Evolutionary conservation across 345 rosid species (phyloP).

Genomic region (Lumnitzera racemosa): DNA sequence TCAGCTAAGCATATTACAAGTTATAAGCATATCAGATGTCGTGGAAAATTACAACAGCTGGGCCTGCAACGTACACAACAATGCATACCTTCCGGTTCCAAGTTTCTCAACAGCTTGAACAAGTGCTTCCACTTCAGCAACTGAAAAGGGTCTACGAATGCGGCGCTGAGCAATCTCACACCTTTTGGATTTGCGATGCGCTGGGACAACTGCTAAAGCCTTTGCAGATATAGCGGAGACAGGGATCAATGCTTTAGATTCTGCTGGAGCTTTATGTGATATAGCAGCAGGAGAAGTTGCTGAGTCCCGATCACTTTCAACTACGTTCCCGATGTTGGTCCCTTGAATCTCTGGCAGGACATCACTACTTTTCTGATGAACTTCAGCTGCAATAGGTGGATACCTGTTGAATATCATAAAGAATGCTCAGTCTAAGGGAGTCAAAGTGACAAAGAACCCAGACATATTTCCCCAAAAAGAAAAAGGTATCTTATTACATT

Average conservation of each 20-base stretch:
- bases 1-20: background rate
- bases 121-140: constrained; percentile 91
- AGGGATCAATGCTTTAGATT: constrained; percentile 66
- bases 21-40: background rate
- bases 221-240: constrained; percentile 54
- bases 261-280: constrained; percentile 37
- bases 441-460: constrained; percentile 7
- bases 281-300: constrained; percentile 54
- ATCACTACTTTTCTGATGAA: constrained; percentile 24
- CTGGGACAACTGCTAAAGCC: constrained; percentile 49
- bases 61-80: background rate
- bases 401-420: constrained; percentile 28
- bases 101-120: constrained; percentile 98
- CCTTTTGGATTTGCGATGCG: constrained; percentile 64
- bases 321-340: constrained; percentile 33
- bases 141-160: constrained; percentile 97
- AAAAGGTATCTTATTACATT: no score
- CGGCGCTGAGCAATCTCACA: constrained; percentile 84
- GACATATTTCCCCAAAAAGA: background rate
- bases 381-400: constrained; percentile 20
- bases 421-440: background rate
- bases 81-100: constrained; percentile 89
- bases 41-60: background rate
- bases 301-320: constrained; percentile 81
- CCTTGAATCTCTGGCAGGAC: constrained; percentile 25